A percentile compares a stretch with the other conserved stretches of the same genome.
These are phyloP conservation scores for Oemleria cerasiformis DNA, from an alignment of 306 rosid species.

Conservation along the genomic window DNA sequence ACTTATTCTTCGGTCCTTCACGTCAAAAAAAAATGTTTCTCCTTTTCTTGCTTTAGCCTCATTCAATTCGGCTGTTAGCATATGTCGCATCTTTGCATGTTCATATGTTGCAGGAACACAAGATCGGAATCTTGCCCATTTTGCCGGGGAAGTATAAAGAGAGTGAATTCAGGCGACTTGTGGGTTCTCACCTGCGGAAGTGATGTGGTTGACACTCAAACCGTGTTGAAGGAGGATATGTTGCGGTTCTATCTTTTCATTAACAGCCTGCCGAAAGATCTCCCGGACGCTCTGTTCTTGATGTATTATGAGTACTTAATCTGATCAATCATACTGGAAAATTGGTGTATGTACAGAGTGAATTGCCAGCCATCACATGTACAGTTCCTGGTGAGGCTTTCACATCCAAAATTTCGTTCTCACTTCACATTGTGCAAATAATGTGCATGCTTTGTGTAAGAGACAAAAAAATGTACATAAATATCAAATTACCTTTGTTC, in stretches of 20 bases:
- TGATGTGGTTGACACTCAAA: constrained; percentile 57
- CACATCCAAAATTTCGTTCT: constrained; percentile 15
- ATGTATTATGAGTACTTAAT: constrained; percentile 61
- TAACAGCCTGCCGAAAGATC: constrained; percentile 59
- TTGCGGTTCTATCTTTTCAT: constrained; percentile 54
- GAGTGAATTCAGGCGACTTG: constrained; percentile 62
- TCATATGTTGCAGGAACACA: constrained; percentile 46
- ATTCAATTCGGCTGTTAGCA: not conserved
- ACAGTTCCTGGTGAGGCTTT: constrained; percentile 25
- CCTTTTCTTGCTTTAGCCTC: not conserved
- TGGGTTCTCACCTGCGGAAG: constrained; percentile 61
- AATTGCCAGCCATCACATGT: constrained; percentile 25
- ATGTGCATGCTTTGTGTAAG: constrained; percentile 14
- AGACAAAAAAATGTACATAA: constrained; percentile 8
- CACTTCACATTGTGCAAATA: constrained; percentile 8
- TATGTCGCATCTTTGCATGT: constrained; percentile 7
- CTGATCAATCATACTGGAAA: constrained; percentile 24
- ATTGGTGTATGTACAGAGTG: constrained; percentile 26
- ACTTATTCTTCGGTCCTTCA: not conserved
- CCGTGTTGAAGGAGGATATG: constrained; percentile 53
- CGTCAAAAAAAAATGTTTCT: not conserved
- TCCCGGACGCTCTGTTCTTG: constrained; percentile 58
- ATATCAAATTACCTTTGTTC: constrained; percentile 1
- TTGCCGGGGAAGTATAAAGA: constrained; percentile 71
- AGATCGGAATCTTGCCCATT: constrained; percentile 84